Percentiles rank a stretch among this genome's conserved stretches.
These are phyloP conservation scores for Sporothrix variecibatus DNA, from an alignment of 2,329 filamentous ascomycete genomes.

Conservation along the genomic window DNA sequence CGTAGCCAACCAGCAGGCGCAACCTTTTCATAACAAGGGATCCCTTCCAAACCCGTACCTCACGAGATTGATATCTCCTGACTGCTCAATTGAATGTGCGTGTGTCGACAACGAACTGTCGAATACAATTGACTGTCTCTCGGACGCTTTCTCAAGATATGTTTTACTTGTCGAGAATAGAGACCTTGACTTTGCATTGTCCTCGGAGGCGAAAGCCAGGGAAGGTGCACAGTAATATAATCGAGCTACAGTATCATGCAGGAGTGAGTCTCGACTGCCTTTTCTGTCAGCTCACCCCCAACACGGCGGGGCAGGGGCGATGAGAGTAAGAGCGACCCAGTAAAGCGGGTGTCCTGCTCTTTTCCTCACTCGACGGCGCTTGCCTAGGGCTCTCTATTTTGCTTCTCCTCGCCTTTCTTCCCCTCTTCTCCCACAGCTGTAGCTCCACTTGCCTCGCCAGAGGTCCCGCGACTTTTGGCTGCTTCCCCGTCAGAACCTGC, in stretches of 20 bases:
- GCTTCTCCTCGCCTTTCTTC: not conserved
- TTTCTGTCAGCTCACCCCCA: not conserved
- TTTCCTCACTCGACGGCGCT: not conserved
- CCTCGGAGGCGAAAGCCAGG: not conserved
- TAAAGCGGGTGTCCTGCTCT: not conserved
- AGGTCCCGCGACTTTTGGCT: not conserved
- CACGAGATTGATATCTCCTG: not conserved
- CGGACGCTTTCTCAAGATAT: not conserved
- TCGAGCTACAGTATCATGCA: not conserved
- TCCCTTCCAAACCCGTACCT: not conserved
- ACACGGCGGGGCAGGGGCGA: not conserved
- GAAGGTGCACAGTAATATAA: not conserved
- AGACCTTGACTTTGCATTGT: not conserved
- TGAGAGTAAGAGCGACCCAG: not conserved
- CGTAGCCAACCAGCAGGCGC: not conserved
- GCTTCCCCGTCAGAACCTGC: slow-evolving; percentile 11
- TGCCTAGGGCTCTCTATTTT: not conserved
- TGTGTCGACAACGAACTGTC: not conserved
- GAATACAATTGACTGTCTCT: not conserved
- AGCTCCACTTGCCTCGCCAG: not conserved
- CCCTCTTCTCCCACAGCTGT: not conserved
- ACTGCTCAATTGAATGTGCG: not conserved
- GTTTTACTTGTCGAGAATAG: not conserved
- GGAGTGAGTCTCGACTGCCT: not conserved
- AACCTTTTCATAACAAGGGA: not conserved